These are phyloP conservation scores for Ramularia collo-cygni DNA, from an alignment of 2,329 filamentous ascomycete genomes.

Conservation along the genomic window DNA sequence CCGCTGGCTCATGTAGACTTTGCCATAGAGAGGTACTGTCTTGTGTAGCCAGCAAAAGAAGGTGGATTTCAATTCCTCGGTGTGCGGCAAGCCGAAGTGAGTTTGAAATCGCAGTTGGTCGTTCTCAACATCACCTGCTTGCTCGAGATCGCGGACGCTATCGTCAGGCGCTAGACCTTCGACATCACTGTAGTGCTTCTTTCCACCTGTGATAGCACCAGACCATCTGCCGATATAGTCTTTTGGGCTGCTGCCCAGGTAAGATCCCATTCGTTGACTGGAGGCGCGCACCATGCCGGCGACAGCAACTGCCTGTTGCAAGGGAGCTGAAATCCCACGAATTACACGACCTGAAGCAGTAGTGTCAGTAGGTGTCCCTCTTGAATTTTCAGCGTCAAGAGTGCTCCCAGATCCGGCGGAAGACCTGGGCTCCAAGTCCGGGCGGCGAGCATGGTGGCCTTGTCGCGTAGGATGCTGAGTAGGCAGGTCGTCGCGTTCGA, in stretches of 20 bases:
- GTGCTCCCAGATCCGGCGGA: conserved; percentile 15
- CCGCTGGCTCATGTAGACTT: conserved; percentile 85
- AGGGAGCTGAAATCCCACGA: conserved; percentile 17
- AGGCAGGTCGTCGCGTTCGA: conserved; percentile 22
- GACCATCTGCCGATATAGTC: conserved; percentile 95
- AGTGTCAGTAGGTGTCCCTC: conserved; percentile 4
- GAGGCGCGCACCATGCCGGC: conserved; percentile 44
- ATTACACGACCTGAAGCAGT: conserved; percentile 11
- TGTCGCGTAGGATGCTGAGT: conserved; percentile 25
- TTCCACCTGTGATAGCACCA: conserved; percentile 90
- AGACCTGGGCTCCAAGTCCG: conserved; percentile 7
- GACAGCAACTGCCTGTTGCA: conserved; percentile 16
- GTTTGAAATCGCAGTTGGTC: conserved; percentile 67
- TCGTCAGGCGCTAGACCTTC: conserved; percentile 62
- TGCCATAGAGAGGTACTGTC: conserved; percentile 86
- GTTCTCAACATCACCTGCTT: conserved; percentile 47
- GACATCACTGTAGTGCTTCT: conserved; percentile 77
- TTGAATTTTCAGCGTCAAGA: conserved; percentile 6
- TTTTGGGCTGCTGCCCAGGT: conserved; percentile 81
- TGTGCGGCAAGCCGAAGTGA: conserved; percentile 81
- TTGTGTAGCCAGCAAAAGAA: conserved; percentile 92
- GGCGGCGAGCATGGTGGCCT: conserved; percentile 17
- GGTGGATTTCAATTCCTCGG: conserved; percentile 76
- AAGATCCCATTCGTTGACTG: conserved; percentile 61
- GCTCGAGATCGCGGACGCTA: conserved; percentile 47